Base-by-base conservation (phyloP, 352 stramenopile genomes). In the Phytophthora syringae region DNA sequence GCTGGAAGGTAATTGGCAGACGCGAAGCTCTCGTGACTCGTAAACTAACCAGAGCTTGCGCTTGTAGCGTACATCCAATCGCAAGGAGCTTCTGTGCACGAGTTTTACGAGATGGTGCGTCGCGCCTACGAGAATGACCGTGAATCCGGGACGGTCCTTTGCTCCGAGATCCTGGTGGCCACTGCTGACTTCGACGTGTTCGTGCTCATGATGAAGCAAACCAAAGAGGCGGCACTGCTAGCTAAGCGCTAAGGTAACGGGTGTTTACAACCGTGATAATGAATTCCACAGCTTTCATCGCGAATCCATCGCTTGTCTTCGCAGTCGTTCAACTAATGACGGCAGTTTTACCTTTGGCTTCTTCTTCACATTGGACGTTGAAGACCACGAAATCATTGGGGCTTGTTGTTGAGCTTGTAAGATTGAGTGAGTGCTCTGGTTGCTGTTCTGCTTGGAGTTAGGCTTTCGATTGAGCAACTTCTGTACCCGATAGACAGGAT, bases 171-270 rank as follows among this genome's bases (percentile, higher is more conserved):
- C 61, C 76, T 93, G 15, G 80, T 91, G 10, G 84, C 84, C 12
- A 93, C 84, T 10, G 82, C 79, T 12, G 84, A 93, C 69, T 91
- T 93, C 60, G 82, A 91, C 49, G 84, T 93, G 30, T 93, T 91
- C 49, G 84, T 93, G 25, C 37, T 91, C 49, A 93, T 93, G 84
- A 93, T 93, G 84, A 84, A 86, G 34, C 84, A 93, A 64, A 90
- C 82, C 6, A 93, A 90, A 60, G 79, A 93, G 54, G 78, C 83
- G 0, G 69, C 86, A 56, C 30, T 77, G 53, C 65, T 90, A 48
- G 79, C 80, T 16, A 89, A 92, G 52, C 60, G 57, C 39, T 83
- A 51, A 62, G 42, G 5, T 32, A 32, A 32, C 5, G 9, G 5
- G 9, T 5, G 27, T 32, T 32, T 32, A 32, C 5, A 32, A 32